These are phyloP conservation scores for Kewa caespitosa DNA, from an alignment of 179 eudicot genomes.

Conservation along the genomic window DNA sequence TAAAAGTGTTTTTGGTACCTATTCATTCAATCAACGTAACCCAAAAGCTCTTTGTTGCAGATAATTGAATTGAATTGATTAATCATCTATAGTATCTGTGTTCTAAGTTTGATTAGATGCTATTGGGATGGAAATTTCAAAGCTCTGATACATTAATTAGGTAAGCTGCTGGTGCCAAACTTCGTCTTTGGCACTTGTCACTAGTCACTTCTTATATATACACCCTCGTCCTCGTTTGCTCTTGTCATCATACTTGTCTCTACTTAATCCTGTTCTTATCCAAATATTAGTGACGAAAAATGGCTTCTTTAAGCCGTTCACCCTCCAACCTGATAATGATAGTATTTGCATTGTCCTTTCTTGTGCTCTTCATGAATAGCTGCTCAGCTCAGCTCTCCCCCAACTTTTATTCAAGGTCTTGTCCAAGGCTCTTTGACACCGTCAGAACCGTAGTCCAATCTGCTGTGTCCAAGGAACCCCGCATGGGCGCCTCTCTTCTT, in stretches of 20 bases:
- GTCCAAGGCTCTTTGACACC: slow-evolving; percentile 19
- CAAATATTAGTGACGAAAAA: not conserved
- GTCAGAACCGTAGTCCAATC: slow-evolving; percentile 21
- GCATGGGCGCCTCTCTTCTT: slow-evolving; percentile 35
- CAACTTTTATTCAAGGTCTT: slow-evolving; percentile 23
- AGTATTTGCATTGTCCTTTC: slow-evolving; percentile 8
- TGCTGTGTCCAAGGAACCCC: slow-evolving; percentile 26
- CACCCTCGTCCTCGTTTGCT: slow-evolving; percentile 3
- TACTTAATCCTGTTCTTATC: not conserved
- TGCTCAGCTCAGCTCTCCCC: slow-evolving; percentile 27
- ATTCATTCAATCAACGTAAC: not conserved
- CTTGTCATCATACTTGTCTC: not conserved
- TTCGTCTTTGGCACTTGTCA: not conserved
- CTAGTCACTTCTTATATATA: slow-evolving; percentile 2
- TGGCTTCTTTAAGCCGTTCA: slow-evolving; percentile 22
- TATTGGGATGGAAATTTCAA: not conserved
- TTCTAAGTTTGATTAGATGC: not conserved
- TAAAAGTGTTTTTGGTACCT: not conserved
- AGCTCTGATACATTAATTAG: not conserved
- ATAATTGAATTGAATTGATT: not conserved
- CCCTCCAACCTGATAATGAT: not conserved
- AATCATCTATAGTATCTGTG: not conserved
- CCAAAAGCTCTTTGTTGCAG: not conserved
- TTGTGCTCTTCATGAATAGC: slow-evolving; percentile 13
- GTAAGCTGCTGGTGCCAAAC: slow-evolving; percentile 12